Conservation (phyloP, 805 yeast species). For the Teunomyces stri region DNA sequence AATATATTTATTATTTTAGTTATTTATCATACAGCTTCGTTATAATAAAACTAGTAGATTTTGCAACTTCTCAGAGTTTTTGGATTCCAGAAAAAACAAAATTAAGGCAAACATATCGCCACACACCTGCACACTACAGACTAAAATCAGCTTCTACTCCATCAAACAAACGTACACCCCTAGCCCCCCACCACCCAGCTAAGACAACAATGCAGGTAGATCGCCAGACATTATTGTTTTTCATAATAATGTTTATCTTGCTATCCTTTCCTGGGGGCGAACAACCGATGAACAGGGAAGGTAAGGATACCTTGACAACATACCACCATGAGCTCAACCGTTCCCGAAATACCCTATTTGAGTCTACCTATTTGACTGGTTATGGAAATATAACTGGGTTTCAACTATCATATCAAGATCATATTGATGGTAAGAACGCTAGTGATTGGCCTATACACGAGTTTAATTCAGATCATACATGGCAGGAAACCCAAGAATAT, state of each 20-base stretch:
- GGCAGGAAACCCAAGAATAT: slow-evolving; percentile 47
- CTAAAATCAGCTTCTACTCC: background rate
- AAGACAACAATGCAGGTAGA: slow-evolving; percentile 17
- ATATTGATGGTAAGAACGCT: slow-evolving; percentile 39
- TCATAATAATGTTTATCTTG: slow-evolving; percentile 35
- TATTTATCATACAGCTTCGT: background rate
- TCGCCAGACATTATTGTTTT: slow-evolving; percentile 33
- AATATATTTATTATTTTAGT: background rate
- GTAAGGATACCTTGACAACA: slow-evolving; percentile 21
- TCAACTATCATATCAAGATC: slow-evolving; percentile 61
- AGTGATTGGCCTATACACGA: slow-evolving; percentile 60
- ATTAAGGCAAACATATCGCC: no score
- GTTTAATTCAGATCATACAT: slow-evolving; percentile 39
- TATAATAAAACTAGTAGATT: background rate
- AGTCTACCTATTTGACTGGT: slow-evolving; percentile 48
- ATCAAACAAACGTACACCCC: background rate
- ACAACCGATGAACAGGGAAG: slow-evolving; percentile 25
- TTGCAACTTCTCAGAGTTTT: no score
- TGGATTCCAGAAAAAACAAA: no score
- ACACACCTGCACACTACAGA: background rate
- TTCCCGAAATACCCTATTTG: slow-evolving; percentile 24
- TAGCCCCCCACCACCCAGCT: background rate
- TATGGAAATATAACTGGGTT: slow-evolving; percentile 77
- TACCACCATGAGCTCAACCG: slow-evolving; percentile 23
- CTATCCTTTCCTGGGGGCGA: slow-evolving; percentile 30